Conservation (phyloP, 768 basidiomycete genomes). For the Boletus patriciae region DNA sequence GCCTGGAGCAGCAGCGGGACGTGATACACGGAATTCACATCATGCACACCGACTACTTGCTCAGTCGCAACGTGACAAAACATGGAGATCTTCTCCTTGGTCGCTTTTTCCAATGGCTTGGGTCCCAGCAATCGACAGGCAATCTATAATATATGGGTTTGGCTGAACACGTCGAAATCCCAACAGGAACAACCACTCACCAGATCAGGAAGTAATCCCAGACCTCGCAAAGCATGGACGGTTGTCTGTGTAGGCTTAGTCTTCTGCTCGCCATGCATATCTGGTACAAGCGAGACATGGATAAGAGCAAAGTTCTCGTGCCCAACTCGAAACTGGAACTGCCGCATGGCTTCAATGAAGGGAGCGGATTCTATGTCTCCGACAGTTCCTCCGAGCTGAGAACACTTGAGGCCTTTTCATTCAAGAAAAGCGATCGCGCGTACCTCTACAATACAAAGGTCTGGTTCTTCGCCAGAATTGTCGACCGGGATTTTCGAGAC, state of each 20-base stretch:
- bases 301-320: slow-evolving; percentile 95
- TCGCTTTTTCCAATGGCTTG: slow-evolving; percentile 75
- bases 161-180: neutral
- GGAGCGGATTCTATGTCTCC: slow-evolving; percentile 99
- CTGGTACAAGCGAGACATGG: slow-evolving; percentile 96
- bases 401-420: slow-evolving; percentile 2
- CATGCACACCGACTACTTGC: slow-evolving; percentile 93
- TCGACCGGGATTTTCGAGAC: slow-evolving; percentile 94
- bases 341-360: slow-evolving; percentile 98
- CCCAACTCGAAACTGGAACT: slow-evolving; percentile 98
- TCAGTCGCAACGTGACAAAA: slow-evolving; percentile 93
- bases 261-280: slow-evolving; percentile 98
- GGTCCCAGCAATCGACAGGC: slow-evolving; percentile 86
- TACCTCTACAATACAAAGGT: slow-evolving; percentile 98
- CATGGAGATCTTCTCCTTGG: slow-evolving; percentile 97
- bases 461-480: slow-evolving; percentile 88
- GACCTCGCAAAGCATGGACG: slow-evolving; percentile 87
- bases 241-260: slow-evolving; percentile 99
- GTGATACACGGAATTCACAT: slow-evolving; percentile 95
- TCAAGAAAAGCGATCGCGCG: slow-evolving; percentile 16
- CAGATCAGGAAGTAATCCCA: slow-evolving; percentile 90
- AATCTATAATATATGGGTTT: slow-evolving; percentile 52
- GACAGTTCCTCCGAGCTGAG: slow-evolving; percentile 94
- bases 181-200: slow-evolving; percentile 43
- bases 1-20: slow-evolving; percentile 90